Percentiles rank a stretch among this genome's conserved stretches.
Evolutionary conservation across 2,329 filamentous ascomycete genomes (phyloP).

Genomic region (Neurospora sp.): DNA sequence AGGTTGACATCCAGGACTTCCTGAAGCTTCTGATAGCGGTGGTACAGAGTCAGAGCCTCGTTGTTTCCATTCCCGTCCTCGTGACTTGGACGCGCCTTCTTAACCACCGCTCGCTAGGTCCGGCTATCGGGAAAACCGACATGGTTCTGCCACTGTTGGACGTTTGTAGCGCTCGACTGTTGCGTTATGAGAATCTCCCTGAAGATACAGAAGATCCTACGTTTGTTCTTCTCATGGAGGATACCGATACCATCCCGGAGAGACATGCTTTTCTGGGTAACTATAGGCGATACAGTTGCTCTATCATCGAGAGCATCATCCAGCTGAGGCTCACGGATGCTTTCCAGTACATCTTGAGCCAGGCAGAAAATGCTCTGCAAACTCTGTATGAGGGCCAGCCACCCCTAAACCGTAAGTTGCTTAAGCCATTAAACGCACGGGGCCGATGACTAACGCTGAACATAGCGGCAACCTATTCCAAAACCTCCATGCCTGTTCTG

Average conservation of each 20-base stretch:
- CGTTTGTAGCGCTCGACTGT: constrained; percentile 69
- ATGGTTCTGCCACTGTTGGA: constrained; percentile 71
- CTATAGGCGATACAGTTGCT: constrained; percentile 81
- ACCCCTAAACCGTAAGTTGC: constrained; percentile 51
- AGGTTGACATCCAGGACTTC: constrained; percentile 61
- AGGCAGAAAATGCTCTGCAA: constrained; percentile 63
- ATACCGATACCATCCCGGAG: constrained; percentile 91
- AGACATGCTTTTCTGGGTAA: constrained; percentile 92
- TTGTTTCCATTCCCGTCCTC: constrained; percentile 86
- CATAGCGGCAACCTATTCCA: constrained; percentile 49
- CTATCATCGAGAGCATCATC: constrained; percentile 80
- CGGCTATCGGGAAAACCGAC: constrained; percentile 49
- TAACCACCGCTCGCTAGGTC: constrained; percentile 57
- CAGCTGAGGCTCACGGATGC: constrained; percentile 74
- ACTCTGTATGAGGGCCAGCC: constrained; percentile 64
- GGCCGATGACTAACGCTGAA: neutral
- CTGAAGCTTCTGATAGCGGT: constrained; percentile 71
- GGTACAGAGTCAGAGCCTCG: constrained; percentile 74
- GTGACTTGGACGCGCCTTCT: constrained; percentile 84
- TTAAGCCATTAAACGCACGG: neutral
- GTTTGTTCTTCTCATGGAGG: constrained; percentile 74
- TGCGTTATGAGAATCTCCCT: constrained; percentile 80
- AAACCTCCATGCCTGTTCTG: constrained; percentile 62
- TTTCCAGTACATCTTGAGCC: constrained; percentile 73
- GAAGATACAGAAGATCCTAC: constrained; percentile 73